Conservation (phyloP, 129 eudicot genomes). For the Ambrosia trifida region DNA sequence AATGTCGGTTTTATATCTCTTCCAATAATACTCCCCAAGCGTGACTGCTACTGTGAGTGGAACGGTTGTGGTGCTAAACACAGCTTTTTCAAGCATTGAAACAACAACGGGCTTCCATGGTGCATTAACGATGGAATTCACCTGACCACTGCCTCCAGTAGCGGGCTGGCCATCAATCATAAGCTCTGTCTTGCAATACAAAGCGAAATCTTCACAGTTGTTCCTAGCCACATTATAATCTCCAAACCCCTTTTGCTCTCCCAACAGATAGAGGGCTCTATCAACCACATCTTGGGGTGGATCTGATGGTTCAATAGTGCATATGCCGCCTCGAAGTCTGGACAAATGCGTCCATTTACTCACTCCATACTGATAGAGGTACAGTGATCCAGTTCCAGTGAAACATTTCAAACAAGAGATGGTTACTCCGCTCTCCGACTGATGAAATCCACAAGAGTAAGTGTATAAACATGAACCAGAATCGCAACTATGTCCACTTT, state of each 20-base stretch:
- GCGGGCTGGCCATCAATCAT: too few species aligned
- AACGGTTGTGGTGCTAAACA: too few species aligned
- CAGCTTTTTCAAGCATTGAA: too few species aligned
- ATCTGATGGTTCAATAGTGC: slow-evolving; percentile 53
- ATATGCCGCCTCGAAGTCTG: slow-evolving; percentile 51
- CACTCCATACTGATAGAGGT: slow-evolving; percentile 45
- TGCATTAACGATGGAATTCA: too few species aligned
- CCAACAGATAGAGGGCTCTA: slow-evolving; percentile 42
- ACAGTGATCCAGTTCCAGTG: slow-evolving; percentile 35
- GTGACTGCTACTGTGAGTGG: too few species aligned
- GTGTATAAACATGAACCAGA: slow-evolving; percentile 28
- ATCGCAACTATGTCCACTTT: not conserved
- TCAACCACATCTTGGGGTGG: slow-evolving; percentile 42
- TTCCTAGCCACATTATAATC: slow-evolving; percentile 42
- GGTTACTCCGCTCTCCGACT: slow-evolving; percentile 39
- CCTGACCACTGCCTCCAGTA: too few species aligned
- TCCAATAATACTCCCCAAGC: not conserved
- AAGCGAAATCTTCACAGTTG: slow-evolving; percentile 64
- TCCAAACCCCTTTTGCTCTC: slow-evolving; percentile 48
- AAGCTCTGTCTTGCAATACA: slow-evolving; percentile 53
- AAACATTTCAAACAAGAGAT: slow-evolving; percentile 58
- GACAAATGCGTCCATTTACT: slow-evolving; percentile 22
- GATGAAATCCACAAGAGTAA: slow-evolving; percentile 48
- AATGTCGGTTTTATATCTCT: not conserved
- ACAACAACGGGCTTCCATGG: not conserved